These are phyloP conservation scores for Fraxinus ornus DNA, from an alignment of 305 asterid genomes.

Conservation along the genomic window DNA sequence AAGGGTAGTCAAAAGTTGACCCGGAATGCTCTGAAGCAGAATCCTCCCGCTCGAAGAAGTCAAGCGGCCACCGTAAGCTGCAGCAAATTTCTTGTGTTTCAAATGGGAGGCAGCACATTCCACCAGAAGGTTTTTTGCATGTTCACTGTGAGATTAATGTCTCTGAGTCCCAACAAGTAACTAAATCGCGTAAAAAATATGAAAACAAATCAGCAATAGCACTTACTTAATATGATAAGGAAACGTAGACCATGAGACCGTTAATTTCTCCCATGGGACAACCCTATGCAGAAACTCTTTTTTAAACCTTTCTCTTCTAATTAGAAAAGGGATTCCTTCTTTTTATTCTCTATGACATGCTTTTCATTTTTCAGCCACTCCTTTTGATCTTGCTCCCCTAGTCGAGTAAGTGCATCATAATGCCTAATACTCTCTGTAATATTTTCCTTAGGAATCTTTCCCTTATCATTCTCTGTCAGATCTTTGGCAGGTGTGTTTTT, in stretches of 20 bases:
- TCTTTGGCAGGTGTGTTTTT: too few relatives aligned
- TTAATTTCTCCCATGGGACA: slow-evolving; percentile 90
- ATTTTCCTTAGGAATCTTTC: slow-evolving; percentile 32
- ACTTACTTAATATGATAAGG: slow-evolving; percentile 87
- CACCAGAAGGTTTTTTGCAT: slow-evolving; percentile 69
- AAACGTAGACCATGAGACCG: slow-evolving; percentile 87
- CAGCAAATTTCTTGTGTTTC: slow-evolving; percentile 65
- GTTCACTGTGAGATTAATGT: slow-evolving; percentile 55
- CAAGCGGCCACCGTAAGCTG: slow-evolving; percentile 70
- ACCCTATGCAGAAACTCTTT: slow-evolving; percentile 78
- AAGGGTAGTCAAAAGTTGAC: slow-evolving; percentile 36
- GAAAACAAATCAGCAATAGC: slow-evolving; percentile 10
- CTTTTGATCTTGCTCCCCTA: slow-evolving; percentile 87
- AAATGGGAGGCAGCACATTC: slow-evolving; percentile 91
- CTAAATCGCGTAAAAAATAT: slow-evolving; percentile 17
- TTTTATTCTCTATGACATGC: slow-evolving; percentile 73
- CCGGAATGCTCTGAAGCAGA: slow-evolving; percentile 84
- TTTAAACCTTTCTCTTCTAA: slow-evolving; percentile 69
- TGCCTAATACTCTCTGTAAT: slow-evolving; percentile 32
- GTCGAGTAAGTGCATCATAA: slow-evolving; percentile 75
- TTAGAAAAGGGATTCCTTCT: slow-evolving; percentile 78
- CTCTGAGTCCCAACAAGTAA: slow-evolving; percentile 32
- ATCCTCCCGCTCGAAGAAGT: slow-evolving; percentile 86
- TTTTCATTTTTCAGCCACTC: slow-evolving; percentile 90
- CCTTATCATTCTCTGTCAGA: too few relatives aligned